phyloP scores from a whole-genome alignment of 352 stramenopile species.

The Phytophthora multivora region DNA sequence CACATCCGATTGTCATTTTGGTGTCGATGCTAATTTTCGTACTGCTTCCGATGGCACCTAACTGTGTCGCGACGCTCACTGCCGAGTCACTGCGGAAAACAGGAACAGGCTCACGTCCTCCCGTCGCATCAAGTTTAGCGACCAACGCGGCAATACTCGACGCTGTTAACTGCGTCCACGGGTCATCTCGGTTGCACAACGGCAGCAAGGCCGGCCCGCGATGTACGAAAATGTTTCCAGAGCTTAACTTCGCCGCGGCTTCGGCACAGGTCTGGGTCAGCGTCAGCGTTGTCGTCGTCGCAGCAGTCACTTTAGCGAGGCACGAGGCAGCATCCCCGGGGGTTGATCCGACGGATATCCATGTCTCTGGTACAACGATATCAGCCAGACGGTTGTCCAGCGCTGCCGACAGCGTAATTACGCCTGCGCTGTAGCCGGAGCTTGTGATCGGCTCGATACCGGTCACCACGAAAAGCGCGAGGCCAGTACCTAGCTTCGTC shows the following conservation, averaged over 20 bases:
- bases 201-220: slow-evolving; percentile 73
- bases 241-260: slow-evolving; percentile 27
- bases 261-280: slow-evolving; percentile 37
- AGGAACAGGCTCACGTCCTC: slow-evolving; percentile 49
- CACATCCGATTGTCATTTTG: slow-evolving; percentile 54
- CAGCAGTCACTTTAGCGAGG: slow-evolving; percentile 17
- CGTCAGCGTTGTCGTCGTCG: slow-evolving; percentile 16
- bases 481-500: slow-evolving; percentile 9
- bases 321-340: slow-evolving; percentile 26
- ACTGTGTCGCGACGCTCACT: slow-evolving; percentile 45
- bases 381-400: slow-evolving; percentile 26
- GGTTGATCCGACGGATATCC: slow-evolving; percentile 28
- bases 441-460: slow-evolving; percentile 24
- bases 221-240: slow-evolving; percentile 53
- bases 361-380: slow-evolving; percentile 25
- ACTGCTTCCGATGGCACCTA: slow-evolving; percentile 41
- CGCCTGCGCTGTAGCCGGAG: background rate
- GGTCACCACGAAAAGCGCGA: slow-evolving; percentile 25
- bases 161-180: slow-evolving; percentile 53
- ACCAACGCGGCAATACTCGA: slow-evolving; percentile 34
- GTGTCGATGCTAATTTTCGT: slow-evolving; percentile 35
- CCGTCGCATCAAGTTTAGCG: slow-evolving; percentile 29
- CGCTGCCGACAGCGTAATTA: slow-evolving; percentile 23
- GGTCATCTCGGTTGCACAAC: slow-evolving; percentile 51
- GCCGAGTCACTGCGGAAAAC: slow-evolving; percentile 64